Base-by-base conservation (phyloP, 768 basidiomycete genomes). In the Suillus tomentosus region DNA sequence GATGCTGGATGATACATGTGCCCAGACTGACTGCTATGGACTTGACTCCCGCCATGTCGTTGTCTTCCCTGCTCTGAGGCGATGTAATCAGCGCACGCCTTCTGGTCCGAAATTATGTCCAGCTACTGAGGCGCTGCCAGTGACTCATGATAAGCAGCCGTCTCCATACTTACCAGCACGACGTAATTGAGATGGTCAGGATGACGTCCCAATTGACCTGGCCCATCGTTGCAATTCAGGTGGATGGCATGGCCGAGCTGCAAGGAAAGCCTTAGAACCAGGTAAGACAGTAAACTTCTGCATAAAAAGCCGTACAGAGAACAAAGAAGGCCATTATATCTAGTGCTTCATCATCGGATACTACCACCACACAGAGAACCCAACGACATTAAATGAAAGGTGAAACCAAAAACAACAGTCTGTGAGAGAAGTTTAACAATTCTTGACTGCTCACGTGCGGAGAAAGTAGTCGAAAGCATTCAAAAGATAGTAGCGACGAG, bases 321-420 rank as follows among this genome's bases (percentile, higher is more conserved):
- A 74, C 34, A 70, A 69, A 56, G 73, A 72, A n/a, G 73, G 71
- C 68, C 69, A 70, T 53, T 67, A 69, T 1, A 72, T 74, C 55
- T 67, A 63, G 3, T 72, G 67, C 64, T 73, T 73, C 71, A 73
- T 69, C 37, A 72, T 57, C 7, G 72, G 73, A 55, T 74, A 74
- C n/a, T n/a, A n/a, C 19, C 45, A 47, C n/a, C 45, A 22, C 45
- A 10, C 45, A 47, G n/a, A 10, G 4, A 22, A n/a, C n/a, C n/a
- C 45, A 47, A 47, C n/a, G 4, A 22, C n/a, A 47, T n/a, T n/a
- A 22, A 47, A 10, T 47, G 10, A 27, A 27, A 27, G 27, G 2
- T 22, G n/a, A 47, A 22, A 47, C 45, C 11, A 5, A 47, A n/a
- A n/a, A 45, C 9, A n/a, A 27, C 3, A 27, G 10, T n/a, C n/a